Conservation (phyloP, 768 basidiomycete species). For the Tricholoma sp. region DNA sequence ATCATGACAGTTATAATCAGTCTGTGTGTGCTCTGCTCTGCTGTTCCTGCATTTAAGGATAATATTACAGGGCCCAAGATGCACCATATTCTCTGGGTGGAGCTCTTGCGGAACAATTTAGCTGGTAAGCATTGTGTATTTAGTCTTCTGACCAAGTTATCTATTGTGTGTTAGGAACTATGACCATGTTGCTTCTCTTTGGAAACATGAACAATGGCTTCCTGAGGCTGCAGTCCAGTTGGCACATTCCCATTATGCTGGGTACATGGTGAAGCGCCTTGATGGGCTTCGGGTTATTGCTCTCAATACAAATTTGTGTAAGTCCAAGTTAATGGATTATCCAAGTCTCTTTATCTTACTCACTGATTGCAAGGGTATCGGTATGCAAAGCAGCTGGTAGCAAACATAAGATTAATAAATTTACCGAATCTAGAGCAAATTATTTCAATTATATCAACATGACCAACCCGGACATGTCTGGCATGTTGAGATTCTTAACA, state of each 20-base stretch:
- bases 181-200: constrained; percentile 64
- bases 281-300: constrained; percentile 71
- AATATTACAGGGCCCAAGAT: constrained; percentile 45
- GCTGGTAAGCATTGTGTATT: constrained; percentile 40
- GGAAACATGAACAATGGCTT: constrained; percentile 70
- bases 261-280: constrained; percentile 59
- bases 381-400: constrained; percentile 15
- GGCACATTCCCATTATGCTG: constrained; percentile 67
- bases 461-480: constrained; percentile 61
- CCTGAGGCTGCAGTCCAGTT: constrained; percentile 47
- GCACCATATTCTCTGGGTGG: constrained; percentile 55
- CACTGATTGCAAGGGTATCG: constrained; percentile 27
- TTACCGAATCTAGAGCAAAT: constrained; percentile 42
- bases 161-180: constrained; percentile 52
- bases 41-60: background rate
- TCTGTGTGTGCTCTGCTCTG: constrained; percentile 22
- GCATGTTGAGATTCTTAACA: constrained; percentile 73
- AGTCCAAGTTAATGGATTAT: constrained; percentile 19
- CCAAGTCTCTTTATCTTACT: constrained; percentile 3
- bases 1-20: constrained; percentile 73
- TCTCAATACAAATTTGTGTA: constrained; percentile 74
- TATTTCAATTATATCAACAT: constrained; percentile 77
- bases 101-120: constrained; percentile 52
- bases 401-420: background rate
- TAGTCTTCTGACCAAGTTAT: background rate